These are phyloP conservation scores for Aspergillus sp. DNA, from an alignment of 2,329 filamentous ascomycete genomes.

Conservation along the genomic window DNA sequence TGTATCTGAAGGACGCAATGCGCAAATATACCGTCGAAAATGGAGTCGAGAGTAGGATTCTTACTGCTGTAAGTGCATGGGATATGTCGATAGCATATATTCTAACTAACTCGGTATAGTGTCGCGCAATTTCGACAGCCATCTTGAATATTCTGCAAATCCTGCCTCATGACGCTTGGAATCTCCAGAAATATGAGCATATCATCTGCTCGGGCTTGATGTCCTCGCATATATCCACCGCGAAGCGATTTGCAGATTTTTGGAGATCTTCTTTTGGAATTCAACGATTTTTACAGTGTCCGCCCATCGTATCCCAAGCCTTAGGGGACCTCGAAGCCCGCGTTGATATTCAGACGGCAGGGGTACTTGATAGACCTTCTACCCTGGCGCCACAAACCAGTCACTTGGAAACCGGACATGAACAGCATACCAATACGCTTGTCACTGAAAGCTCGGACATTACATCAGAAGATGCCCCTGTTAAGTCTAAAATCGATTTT, in stretches of 20 bases:
- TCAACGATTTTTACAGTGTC: constrained; percentile 62
- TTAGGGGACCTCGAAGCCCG: constrained; percentile 61
- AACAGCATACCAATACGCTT: neutral
- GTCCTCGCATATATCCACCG: constrained; percentile 52
- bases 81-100: neutral
- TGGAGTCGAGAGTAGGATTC: constrained; percentile 30
- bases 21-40: constrained; percentile 27
- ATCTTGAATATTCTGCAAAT: constrained; percentile 33
- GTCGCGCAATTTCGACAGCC: constrained; percentile 32
- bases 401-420: neutral
- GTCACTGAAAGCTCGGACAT: neutral
- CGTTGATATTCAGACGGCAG: constrained; percentile 47
- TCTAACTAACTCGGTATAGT: constrained; percentile 29
- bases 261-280: constrained; percentile 73
- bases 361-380: constrained; percentile 25
- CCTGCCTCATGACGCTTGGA: constrained; percentile 24
- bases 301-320: constrained; percentile 60
- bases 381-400: constrained; percentile 1
- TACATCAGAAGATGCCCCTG: constrained; percentile 5
- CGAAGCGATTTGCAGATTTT: constrained; percentile 53
- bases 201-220: constrained; percentile 55
- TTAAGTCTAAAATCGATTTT: constrained; percentile 17
- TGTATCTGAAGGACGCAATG: constrained; percentile 37
- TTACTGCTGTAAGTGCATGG: constrained; percentile 35
- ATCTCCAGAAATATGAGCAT: constrained; percentile 53